Conservation (phyloP, 2,329 filamentous ascomycete genomes). For the Penicillium sp. region DNA sequence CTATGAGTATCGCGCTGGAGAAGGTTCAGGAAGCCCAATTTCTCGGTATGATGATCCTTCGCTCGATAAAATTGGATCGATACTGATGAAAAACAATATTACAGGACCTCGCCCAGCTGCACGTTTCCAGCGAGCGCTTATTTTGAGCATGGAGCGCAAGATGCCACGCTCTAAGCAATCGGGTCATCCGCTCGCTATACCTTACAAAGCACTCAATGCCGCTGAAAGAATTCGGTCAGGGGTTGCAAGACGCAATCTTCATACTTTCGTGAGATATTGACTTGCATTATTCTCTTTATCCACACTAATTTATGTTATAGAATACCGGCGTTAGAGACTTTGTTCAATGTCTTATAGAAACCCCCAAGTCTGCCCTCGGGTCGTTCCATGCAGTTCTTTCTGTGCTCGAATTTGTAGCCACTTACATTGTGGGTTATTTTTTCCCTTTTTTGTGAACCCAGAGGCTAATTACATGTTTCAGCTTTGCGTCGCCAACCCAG, state of each 20-base stretch:
- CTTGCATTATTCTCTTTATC: neutral
- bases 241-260: neutral
- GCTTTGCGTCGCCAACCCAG: slow-evolving; percentile 13
- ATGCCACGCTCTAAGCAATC: neutral
- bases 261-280: slow-evolving; percentile 2
- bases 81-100: neutral
- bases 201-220: neutral
- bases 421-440: slow-evolving; percentile 9
- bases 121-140: slow-evolving; percentile 2
- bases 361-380: neutral
- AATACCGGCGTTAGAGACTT: neutral
- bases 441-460: neutral
- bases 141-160: neutral
- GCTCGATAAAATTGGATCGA: no score
- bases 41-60: slow-evolving; percentile 3
- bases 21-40: slow-evolving; percentile 11
- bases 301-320: slow-evolving; percentile 1
- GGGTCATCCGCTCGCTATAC: neutral
- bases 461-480: neutral
- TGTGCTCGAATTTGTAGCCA: slow-evolving; percentile 14
- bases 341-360: neutral
- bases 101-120: neutral
- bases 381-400: slow-evolving; percentile 12
- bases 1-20: slow-evolving; percentile 6
- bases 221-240: slow-evolving; percentile 1